These are phyloP conservation scores for Arachnomyces sp. DNA, from an alignment of 2,329 filamentous ascomycete genomes.

Conservation along the genomic window DNA sequence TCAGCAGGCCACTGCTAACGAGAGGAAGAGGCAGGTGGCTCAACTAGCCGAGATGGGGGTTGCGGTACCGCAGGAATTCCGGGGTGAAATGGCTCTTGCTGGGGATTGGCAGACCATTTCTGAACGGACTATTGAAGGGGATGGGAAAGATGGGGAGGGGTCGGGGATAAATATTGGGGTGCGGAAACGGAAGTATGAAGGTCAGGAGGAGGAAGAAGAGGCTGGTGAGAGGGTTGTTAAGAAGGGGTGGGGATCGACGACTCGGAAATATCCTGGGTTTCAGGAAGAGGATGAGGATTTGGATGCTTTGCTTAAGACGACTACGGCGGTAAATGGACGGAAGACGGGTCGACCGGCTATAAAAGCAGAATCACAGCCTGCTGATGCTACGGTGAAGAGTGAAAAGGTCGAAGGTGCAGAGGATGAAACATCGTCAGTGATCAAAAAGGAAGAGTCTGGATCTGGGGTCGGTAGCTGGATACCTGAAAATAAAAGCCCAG, in stretches of 20 bases:
- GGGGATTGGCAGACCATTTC: conserved; percentile 77
- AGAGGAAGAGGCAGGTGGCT: conserved; percentile 74
- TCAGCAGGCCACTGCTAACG: conserved; percentile 47
- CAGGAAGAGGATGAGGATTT: conserved; percentile 31
- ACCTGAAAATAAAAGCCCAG: conserved; percentile 10
- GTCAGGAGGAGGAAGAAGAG: conserved; percentile 35
- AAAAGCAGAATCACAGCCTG: no score
- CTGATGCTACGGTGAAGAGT: conserved; percentile 7
- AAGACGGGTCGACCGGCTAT: conserved; percentile 4
- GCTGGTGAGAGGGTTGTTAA: conserved; percentile 23
- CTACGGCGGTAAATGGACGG: conserved; percentile 31
- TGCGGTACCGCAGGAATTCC: conserved; percentile 67
- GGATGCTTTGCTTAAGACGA: conserved; percentile 35
- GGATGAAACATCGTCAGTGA: conserved; percentile 7
- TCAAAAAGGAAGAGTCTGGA: conserved; percentile 23
- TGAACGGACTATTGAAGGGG: conserved; percentile 27
- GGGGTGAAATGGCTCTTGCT: conserved; percentile 74
- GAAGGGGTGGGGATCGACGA: conserved; percentile 38
- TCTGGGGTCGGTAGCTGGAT: conserved; percentile 6
- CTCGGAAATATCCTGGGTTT: conserved; percentile 31
- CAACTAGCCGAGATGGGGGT: conserved; percentile 85
- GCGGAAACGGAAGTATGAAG: conserved; percentile 38
- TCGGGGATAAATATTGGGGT: conserved; percentile 38
- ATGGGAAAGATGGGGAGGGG: conserved; percentile 31
- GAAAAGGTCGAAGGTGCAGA: conserved; percentile 14